Percentiles rank a stretch among this genome's conserved stretches.
phyloP scores from a whole-genome alignment of 164 flowering plant genomes.

The Hamamelis virginiana region DNA sequence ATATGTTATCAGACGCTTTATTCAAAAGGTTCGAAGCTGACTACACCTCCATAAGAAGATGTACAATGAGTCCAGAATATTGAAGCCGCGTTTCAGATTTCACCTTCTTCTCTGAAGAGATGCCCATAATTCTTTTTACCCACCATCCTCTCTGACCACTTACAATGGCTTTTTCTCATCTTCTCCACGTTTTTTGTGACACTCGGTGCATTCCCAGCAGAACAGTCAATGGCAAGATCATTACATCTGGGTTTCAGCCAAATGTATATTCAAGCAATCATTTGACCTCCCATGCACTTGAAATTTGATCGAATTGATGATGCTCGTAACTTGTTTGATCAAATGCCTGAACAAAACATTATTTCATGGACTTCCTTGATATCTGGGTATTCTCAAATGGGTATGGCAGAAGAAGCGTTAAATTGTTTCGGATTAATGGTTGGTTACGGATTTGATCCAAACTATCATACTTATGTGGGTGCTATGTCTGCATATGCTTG shows the following conservation, averaged over 20 bases:
- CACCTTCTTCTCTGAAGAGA: too few species aligned
- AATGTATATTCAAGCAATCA: slow-evolving; percentile 41
- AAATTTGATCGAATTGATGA: neutral
- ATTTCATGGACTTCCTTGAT: slow-evolving; percentile 39
- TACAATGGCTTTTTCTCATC: slow-evolving; percentile 25
- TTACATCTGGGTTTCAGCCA: slow-evolving; percentile 26
- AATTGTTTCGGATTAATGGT: slow-evolving; percentile 29
- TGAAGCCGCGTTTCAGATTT: too few species aligned
- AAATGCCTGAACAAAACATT: slow-evolving; percentile 33
- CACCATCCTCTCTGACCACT: too few species aligned
- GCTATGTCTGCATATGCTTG: slow-evolving; percentile 34
- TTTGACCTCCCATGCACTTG: slow-evolving; percentile 21
- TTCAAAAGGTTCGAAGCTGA: too few species aligned
- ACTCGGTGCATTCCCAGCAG: slow-evolving; percentile 26
- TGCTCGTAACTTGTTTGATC: slow-evolving; percentile 30
- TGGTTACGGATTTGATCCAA: slow-evolving; percentile 29
- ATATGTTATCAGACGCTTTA: too few species aligned
- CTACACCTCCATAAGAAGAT: too few species aligned
- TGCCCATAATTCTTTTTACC: too few species aligned
- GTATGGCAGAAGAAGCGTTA: slow-evolving; percentile 21
- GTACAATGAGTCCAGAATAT: too few species aligned
- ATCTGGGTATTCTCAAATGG: slow-evolving; percentile 34
- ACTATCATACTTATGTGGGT: slow-evolving; percentile 32
- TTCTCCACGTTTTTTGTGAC: slow-evolving; percentile 27
- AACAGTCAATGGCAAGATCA: slow-evolving; percentile 29